Evolutionary conservation across 2,329 filamentous ascomycete genomes (phyloP).

Genomic region (Monilinia aucupariae): DNA sequence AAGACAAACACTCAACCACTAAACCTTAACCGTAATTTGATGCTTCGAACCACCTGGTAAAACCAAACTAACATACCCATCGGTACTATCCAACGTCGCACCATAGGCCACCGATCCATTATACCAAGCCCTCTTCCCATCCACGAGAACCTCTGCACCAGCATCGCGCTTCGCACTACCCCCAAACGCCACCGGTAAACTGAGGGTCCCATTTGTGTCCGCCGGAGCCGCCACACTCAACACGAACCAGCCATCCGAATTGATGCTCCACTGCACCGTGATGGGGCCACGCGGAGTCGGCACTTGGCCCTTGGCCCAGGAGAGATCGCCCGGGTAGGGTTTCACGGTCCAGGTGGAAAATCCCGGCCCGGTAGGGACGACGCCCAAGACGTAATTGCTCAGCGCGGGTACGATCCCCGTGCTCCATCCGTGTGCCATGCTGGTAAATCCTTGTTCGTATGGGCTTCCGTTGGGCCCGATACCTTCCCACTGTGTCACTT

Average conservation of each 20-base stretch:
- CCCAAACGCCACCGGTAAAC: slow-evolving; percentile 24
- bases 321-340: slow-evolving; percentile 37
- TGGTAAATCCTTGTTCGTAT: slow-evolving; percentile 45
- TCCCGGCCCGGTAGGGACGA: slow-evolving; percentile 42
- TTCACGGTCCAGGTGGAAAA: slow-evolving; percentile 41
- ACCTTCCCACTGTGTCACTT: slow-evolving; percentile 48
- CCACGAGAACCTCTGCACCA: slow-evolving; percentile 18
- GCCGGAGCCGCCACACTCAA: slow-evolving; percentile 35
- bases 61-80: slow-evolving; percentile 18
- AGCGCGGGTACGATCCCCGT: slow-evolving; percentile 46
- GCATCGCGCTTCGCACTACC: background rate
- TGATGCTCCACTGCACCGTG: slow-evolving; percentile 38
- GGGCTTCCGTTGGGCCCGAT: slow-evolving; percentile 41
- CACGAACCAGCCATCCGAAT: slow-evolving; percentile 24
- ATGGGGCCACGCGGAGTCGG: slow-evolving; percentile 40
- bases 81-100: background rate
- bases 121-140: slow-evolving; percentile 19
- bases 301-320: slow-evolving; percentile 43
- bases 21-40: background rate
- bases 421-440: slow-evolving; percentile 47
- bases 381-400: slow-evolving; percentile 44
- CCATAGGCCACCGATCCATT: background rate
- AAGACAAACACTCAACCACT: background rate
- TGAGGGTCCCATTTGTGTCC: slow-evolving; percentile 26
- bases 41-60: slow-evolving; percentile 2